A percentile compares a stretch with the other conserved stretches of the same genome.
Evolutionary conservation across 2,329 filamentous ascomycete genomes (phyloP).

Genomic region (Orbilia javanica): DNA sequence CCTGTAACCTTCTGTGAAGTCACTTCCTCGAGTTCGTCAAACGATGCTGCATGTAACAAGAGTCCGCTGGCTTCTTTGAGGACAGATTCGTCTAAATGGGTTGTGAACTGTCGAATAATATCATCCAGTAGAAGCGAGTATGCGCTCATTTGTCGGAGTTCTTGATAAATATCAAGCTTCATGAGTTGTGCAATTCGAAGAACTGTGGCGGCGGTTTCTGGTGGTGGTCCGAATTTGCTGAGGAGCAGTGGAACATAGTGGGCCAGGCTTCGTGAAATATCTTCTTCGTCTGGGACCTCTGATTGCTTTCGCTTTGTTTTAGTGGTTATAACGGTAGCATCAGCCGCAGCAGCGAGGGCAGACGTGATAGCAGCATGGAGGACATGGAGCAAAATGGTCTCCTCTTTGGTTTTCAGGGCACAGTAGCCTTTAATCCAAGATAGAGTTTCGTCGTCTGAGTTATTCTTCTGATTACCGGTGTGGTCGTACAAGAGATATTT

Average conservation of each 20-base stretch:
- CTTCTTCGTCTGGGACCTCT: constrained; percentile 58
- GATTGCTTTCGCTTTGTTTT: constrained; percentile 52
- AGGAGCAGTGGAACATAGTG: constrained; percentile 84
- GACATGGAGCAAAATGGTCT: constrained; percentile 86
- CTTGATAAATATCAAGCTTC: constrained; percentile 87
- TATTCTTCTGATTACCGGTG: constrained; percentile 70
- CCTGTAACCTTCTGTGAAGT: constrained; percentile 82
- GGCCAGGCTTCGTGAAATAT: constrained; percentile 70
- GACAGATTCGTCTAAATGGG: constrained; percentile 89
- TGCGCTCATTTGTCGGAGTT: constrained; percentile 83
- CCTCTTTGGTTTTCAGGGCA: constrained; percentile 80
- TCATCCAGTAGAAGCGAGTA: constrained; percentile 88
- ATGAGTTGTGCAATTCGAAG: constrained; percentile 87
- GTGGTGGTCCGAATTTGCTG: constrained; percentile 92
- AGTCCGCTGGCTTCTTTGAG: constrained; percentile 85
- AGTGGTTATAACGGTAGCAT: constrained; percentile 46
- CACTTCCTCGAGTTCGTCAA: constrained; percentile 88
- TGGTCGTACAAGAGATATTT: constrained; percentile 95
- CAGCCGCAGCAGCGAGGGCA: constrained; percentile 25
- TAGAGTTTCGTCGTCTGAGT: constrained; percentile 68
- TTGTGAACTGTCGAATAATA: constrained; percentile 91
- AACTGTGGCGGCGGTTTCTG: constrained; percentile 86
- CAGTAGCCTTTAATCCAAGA: constrained; percentile 78
- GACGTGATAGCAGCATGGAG: constrained; percentile 72
- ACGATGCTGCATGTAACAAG: constrained; percentile 84